phyloP scores from a whole-genome alignment of 2,329 filamentous ascomycete species.

The Aspergillus flavus region DNA sequence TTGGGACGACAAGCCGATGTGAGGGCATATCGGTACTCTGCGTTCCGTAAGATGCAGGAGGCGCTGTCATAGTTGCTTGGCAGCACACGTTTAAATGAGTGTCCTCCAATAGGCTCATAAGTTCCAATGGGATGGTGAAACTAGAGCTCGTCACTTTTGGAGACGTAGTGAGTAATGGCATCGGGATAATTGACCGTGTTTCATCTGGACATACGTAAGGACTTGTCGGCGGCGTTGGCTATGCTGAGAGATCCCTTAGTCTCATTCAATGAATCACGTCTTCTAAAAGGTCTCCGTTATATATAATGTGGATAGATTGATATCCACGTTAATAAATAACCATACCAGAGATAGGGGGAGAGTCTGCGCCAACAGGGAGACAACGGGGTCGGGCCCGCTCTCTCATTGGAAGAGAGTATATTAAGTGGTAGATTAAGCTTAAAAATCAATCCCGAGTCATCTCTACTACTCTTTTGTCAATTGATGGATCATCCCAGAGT shows the following conservation, averaged over 20 bases:
- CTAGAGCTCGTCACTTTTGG: background rate
- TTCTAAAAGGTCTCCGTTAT: background rate
- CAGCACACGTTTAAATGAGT: background rate
- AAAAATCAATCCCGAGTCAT: background rate
- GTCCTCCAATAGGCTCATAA: background rate
- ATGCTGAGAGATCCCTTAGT: background rate
- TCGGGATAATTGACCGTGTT: background rate
- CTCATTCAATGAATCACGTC: background rate
- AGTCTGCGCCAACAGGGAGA: background rate
- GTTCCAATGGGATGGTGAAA: background rate
- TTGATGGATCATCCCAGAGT: background rate
- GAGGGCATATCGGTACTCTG: background rate
- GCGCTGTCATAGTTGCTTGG: background rate
- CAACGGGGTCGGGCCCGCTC: background rate
- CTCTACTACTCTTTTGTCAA: background rate
- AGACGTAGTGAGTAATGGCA: background rate
- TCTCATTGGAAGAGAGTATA: background rate
- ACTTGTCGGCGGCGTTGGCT: background rate
- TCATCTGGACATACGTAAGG: background rate
- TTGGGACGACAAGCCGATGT: background rate
- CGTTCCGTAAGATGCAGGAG: background rate
- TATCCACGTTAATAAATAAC: background rate
- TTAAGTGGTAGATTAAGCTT: conserved; percentile 3
- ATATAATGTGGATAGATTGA: background rate
- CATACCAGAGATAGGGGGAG: background rate